Percentiles rank a stretch among this genome's conserved stretches.
Evolutionary conservation across 2,329 filamentous ascomycete genomes (phyloP).

Genomic region (Myotisia sp.): DNA sequence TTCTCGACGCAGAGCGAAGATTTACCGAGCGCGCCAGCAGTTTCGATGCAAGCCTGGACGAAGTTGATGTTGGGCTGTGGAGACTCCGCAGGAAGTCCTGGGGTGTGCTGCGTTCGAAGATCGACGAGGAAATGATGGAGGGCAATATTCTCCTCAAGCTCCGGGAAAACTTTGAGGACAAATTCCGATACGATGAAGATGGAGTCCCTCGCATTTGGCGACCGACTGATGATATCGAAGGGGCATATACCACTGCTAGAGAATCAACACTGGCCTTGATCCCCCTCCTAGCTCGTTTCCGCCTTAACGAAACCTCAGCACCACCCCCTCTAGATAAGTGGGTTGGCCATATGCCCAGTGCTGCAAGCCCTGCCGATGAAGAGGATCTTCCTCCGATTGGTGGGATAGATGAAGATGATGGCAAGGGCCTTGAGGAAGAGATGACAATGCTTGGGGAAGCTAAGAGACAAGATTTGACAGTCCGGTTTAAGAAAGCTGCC

Average conservation of each 20-base stretch:
- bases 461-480: conserved; percentile 80
- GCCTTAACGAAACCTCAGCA: conserved; percentile 56
- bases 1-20: conserved; percentile 68
- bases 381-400: conserved; percentile 81
- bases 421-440: conserved; percentile 88
- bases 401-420: conserved; percentile 86
- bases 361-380: conserved; percentile 67
- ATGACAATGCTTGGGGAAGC: conserved; percentile 85
- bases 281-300: conserved; percentile 74
- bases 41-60: conserved; percentile 81
- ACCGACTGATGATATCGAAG: conserved; percentile 92
- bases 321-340: conserved; percentile 73
- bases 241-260: conserved; percentile 77
- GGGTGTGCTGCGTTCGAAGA: conserved; percentile 74
- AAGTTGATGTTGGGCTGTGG: conserved; percentile 88
- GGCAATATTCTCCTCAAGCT: conserved; percentile 91
- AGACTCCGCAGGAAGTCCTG: conserved; percentile 85
- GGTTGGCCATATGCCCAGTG: conserved; percentile 63
- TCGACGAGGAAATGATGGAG: conserved; percentile 97
- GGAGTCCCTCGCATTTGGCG: conserved; percentile 95
- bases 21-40: conserved; percentile 82
- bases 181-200: conserved; percentile 92
- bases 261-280: conserved; percentile 87
- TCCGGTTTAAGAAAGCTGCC: conserved; percentile 95
- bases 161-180: conserved; percentile 96